phyloP scores from a whole-genome alignment of 257 asterid genomes.

The Haberlea rhodopensis region DNA sequence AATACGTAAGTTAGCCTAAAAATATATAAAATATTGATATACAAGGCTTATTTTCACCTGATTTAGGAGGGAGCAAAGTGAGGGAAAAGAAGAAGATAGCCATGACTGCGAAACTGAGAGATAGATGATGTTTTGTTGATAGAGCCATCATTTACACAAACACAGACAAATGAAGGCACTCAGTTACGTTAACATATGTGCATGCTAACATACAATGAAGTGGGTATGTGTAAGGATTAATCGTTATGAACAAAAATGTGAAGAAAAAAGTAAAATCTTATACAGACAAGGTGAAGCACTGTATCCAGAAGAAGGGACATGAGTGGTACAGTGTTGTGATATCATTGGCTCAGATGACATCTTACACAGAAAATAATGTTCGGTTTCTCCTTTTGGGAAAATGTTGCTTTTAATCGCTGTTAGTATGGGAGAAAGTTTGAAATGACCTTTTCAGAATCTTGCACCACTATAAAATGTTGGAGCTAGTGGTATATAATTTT shows the following conservation, averaged over 20 bases:
- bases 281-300: slow-evolving; percentile 26
- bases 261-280: background rate
- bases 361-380: slow-evolving; percentile 36
- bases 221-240: background rate
- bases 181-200: background rate
- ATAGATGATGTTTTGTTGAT: slow-evolving; percentile 41
- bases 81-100: slow-evolving; percentile 40
- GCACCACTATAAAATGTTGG: too few species aligned
- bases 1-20: too few species aligned
- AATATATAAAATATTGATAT: background rate
- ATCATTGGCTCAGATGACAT: slow-evolving; percentile 22
- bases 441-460: slow-evolving; percentile 28
- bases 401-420: slow-evolving; percentile 29
- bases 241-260: background rate
- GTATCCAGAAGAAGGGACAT: slow-evolving; percentile 38
- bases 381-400: slow-evolving; percentile 38
- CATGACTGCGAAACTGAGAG: slow-evolving; percentile 32
- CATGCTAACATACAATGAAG: background rate
- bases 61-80: slow-evolving; percentile 36
- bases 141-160: slow-evolving; percentile 27
- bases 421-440: slow-evolving; percentile 8
- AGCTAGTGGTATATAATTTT: too few species aligned
- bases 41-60: slow-evolving; percentile 36
- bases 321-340: slow-evolving; percentile 31
- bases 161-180: slow-evolving; percentile 1